Base-by-base conservation (phyloP, 2,329 filamentous ascomycete genomes). In the Fusarium cyanostomum region DNA sequence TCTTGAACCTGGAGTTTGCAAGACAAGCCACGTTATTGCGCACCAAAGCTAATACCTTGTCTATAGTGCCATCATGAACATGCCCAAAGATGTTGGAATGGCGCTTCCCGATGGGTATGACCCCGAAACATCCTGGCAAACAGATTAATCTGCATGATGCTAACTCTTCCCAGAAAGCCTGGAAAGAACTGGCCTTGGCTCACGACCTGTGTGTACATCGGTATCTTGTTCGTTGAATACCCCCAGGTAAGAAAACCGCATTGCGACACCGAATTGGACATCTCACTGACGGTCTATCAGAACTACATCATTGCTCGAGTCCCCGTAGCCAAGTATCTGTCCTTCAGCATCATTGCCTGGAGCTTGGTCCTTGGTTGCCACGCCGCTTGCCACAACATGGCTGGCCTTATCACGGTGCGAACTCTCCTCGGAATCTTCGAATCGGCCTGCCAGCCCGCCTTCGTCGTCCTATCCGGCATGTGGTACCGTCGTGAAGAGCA, bases 401-500 rank as follows among this genome's bases (percentile, higher is more conserved):
- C 79, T 0, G 81, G 84, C 1, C 78, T 92, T 2, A 77, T 90
- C 3, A 72, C 80, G 1, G 83, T 90, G 6, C 84, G 90, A 16
- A 89, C 85, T 0, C 76, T 92, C 8, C 83, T 92, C 5, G 89
- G 90, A 61, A 84, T 90, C 52, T 91, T 91, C 69, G 89, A 92
- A 73, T 86, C 89, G 0, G 84, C 85, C 33, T 90, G 87, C 70
- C 88, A 91, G 72, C 89, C 89, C 0, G 81, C 83, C 3, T 91
- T 92, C 67, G 78, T 92, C 26, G 78, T 92, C 48, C 79, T 92
- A 52, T 89, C 84, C 0, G 81, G 83, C 30, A 89, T 90, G 79
- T 92, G 89, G 89, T 92, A 92, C 73, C 86, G 84, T 58, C 81
- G 88, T 30, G 84, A 89, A 52, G 89, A 92, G 67, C 89, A 92